Evolutionary conservation across 345 rosid genomes (phyloP).

Genomic region (Isatis tinctoria): DNA sequence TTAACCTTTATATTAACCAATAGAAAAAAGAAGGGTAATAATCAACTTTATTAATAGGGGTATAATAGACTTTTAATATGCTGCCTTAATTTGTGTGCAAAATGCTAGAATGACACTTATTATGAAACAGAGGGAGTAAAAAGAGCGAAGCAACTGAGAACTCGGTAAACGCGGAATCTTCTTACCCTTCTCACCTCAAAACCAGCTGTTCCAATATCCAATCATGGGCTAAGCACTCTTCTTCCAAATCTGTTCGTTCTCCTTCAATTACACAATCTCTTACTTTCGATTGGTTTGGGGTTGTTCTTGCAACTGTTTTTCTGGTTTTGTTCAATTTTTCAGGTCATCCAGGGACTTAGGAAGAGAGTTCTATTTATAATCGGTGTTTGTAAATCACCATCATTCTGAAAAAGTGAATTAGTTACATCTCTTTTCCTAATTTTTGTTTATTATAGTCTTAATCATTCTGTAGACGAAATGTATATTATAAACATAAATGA

Average conservation of each 20-base stretch:
- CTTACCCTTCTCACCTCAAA: conserved; percentile 60
- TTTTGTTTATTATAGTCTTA: too few relatives aligned
- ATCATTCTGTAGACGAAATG: too few relatives aligned
- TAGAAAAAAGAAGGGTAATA: too few relatives aligned
- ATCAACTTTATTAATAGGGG: too few relatives aligned
- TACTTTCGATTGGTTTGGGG: not conserved
- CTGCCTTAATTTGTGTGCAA: too few relatives aligned
- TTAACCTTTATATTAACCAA: too few relatives aligned
- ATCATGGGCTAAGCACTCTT: conserved; percentile 69
- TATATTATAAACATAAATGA: too few relatives aligned
- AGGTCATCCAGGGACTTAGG: conserved; percentile 56
- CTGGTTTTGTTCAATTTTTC: conserved; percentile 8
- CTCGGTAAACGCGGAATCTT: conserved; percentile 48
- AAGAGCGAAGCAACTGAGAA: conserved; percentile 90
- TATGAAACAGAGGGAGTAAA: too few relatives aligned
- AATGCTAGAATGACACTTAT: too few relatives aligned
- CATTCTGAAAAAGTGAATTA: conserved; percentile 11
- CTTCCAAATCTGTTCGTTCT: conserved; percentile 39
- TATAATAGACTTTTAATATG: too few relatives aligned
- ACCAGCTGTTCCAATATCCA: conserved; percentile 44
- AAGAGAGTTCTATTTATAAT: conserved; percentile 51
- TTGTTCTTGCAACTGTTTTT: not conserved
- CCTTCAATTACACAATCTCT: conserved; percentile 3
- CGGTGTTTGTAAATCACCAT: conserved; percentile 28
- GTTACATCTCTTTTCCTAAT: too few relatives aligned